Evolutionary conservation across 257 asterid genomes (phyloP), one percentile per base, ranked within the genome.

Genomic region (Solanum sitiens): DNA sequence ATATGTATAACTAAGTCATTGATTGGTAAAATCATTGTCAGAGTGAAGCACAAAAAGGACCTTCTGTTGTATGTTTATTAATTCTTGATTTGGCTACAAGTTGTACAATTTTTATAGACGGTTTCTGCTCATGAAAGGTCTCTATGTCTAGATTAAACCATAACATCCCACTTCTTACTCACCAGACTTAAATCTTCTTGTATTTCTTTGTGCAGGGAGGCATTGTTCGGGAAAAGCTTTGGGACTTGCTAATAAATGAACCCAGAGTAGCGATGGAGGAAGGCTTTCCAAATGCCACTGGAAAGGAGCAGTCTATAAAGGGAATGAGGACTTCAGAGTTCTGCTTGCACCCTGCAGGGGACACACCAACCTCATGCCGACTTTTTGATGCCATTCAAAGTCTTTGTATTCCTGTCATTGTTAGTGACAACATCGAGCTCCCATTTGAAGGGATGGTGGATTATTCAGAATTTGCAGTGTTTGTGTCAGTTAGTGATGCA

Each of bases 281-380:
- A 91, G 99, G 99, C 68, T 96, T 96, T 87, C 99, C 99, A 20
- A 94, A 95, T 89, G 98, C 98, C 32, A 94, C 98, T 9, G 99
- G 99, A 77, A 95, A 92, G 89, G 98, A 94, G 91, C 99, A 94
- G 83, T 95, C 99, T 0, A 95, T 96, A 90, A 94, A 90, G 90
- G 99, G 98, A 59, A 96, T 95, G 99, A 91, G 98, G 79, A 90
- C 94, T 30, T 96, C 99, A 2, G 98, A 96, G 84, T 96, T 96
- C 90, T 96, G 99, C 89, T 92, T 96, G 92, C 99, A 96, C 83
- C 99, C 99, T 75, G 98, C 99, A 0, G 99, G 99, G 5, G 98
- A 96, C 86, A 96, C 99, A 0, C 99, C 99, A 50, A 96, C 99
- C 44, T 96, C 99, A 12, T 96, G 99, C 67, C 88, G 99, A 88